These are phyloP conservation scores for Salisapilia sapeloensis DNA, from an alignment of 352 stramenopile genomes.

Conservation along the genomic window DNA sequence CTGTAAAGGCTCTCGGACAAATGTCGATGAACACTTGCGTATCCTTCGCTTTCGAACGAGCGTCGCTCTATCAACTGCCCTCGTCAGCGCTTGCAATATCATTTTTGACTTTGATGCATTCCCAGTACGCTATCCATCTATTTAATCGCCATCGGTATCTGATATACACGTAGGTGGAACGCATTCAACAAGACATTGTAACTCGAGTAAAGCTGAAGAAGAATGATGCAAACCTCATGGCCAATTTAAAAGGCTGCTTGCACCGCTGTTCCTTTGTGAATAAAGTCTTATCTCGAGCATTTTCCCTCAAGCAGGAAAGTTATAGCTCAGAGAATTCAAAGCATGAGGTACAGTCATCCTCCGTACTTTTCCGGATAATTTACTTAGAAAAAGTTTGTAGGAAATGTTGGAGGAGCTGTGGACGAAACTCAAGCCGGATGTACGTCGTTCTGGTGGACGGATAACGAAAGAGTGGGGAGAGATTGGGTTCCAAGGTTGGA, in stretches of 20 bases:
- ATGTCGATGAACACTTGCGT: conserved; percentile 35
- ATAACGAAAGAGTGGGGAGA: conserved; percentile 81
- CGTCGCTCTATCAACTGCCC: conserved; percentile 31
- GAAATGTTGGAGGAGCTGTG: conserved; percentile 69
- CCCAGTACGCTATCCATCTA: conserved; percentile 9
- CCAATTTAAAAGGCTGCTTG: conserved; percentile 47
- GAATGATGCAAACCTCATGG: conserved; percentile 27
- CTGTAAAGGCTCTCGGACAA: conserved; percentile 15
- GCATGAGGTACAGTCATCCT: conserved; percentile 34
- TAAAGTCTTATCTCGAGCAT: conserved; percentile 30
- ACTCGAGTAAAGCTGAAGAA: neutral
- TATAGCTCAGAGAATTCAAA: conserved; percentile 45
- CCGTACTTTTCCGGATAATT: neutral
- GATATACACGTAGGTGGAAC: conserved; percentile 2
- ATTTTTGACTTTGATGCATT: conserved; percentile 70
- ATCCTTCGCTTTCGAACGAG: conserved; percentile 60
- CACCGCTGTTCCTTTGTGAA: conserved; percentile 63
- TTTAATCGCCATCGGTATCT: neutral
- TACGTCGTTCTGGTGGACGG: conserved; percentile 48
- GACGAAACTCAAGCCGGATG: conserved; percentile 56
- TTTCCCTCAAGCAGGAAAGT: conserved; percentile 36
- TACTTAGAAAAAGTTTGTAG: conserved; percentile 4
- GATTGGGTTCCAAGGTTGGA: conserved; percentile 73
- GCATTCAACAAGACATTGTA: conserved; percentile 3
- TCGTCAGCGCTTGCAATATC: conserved; percentile 54